Conservation (phyloP, 371 early-diverging fungal species). For the Mortierella sp. region DNA sequence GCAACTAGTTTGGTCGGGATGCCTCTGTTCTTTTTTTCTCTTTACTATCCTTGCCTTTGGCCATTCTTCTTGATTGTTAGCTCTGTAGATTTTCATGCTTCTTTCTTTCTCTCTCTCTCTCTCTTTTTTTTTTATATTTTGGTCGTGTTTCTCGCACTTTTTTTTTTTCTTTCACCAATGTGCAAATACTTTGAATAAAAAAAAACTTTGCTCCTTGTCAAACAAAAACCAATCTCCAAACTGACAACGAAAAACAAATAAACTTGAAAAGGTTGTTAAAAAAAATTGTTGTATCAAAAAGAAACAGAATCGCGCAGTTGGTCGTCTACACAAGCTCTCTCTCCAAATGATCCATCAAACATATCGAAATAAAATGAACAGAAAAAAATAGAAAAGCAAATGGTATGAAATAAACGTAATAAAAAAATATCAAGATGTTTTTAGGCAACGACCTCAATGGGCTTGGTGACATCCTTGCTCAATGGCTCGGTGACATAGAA, state of each 20-base stretch:
- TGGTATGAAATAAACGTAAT: background rate
- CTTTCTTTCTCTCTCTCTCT: slow-evolving; percentile 13
- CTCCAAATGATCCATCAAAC: slow-evolving; percentile 14
- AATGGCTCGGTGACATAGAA: slow-evolving; percentile 41
- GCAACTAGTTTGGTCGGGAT: slow-evolving; percentile 53
- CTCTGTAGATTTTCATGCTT: background rate
- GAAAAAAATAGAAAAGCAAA: slow-evolving; percentile 13
- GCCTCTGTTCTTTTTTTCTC: slow-evolving; percentile 26
- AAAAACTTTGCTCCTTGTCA: background rate
- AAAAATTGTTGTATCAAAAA: slow-evolving; percentile 13
- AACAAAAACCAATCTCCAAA: slow-evolving; percentile 3
- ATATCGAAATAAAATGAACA: slow-evolving; percentile 11
- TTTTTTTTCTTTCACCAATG: background rate
- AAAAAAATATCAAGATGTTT: background rate
- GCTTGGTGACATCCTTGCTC: slow-evolving; percentile 30
- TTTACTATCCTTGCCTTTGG: background rate
- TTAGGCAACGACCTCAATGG: slow-evolving; percentile 48
- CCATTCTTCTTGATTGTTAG: background rate
- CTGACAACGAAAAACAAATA: slow-evolving; percentile 1
- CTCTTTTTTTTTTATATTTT: slow-evolving; percentile 17
- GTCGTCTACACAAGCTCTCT: slow-evolving; percentile 27
- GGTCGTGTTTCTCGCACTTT: slow-evolving; percentile 32
- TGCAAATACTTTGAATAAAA: background rate
- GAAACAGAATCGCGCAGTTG: slow-evolving; percentile 23
- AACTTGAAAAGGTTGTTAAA: slow-evolving; percentile 8